Percentiles rank a stretch among this genome's conserved stretches.
Evolutionary conservation across 106 monocot species (phyloP).

Genomic region (Gastrodia elata): DNA sequence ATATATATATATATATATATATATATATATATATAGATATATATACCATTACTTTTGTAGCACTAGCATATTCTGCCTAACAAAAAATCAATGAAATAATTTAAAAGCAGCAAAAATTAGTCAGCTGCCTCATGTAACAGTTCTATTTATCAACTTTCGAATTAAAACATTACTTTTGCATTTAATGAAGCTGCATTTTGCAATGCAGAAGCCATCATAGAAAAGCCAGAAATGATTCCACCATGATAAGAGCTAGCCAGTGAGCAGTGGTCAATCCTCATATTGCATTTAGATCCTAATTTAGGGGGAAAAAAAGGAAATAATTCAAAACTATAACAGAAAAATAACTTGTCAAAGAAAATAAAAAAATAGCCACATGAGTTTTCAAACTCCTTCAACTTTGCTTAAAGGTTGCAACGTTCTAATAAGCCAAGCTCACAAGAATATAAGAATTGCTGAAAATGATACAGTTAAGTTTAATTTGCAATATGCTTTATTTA

Average conservation of each 20-base stretch:
- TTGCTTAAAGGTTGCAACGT: no score
- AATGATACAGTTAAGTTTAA: no score
- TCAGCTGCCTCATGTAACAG: neutral
- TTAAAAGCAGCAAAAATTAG: neutral
- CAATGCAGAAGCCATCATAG: constrained; percentile 52
- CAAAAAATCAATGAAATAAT: neutral
- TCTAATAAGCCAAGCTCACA: no score
- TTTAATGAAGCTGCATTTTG: constrained; percentile 34
- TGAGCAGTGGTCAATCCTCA: constrained; percentile 71
- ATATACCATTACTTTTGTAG: no score
- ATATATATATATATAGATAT: no score
- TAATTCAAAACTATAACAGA: neutral
- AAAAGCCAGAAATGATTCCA: constrained; percentile 83
- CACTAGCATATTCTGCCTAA: neutral
- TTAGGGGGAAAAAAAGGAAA: neutral
- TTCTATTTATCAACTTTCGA: neutral
- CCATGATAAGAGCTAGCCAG: constrained; percentile 85
- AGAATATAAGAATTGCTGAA: no score
- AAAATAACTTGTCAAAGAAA: no score
- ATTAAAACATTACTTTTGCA: constrained; percentile 32
- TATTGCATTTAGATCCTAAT: constrained; percentile 37
- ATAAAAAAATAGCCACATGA: neutral
- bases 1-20: no score
- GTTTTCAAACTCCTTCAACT: neutral
- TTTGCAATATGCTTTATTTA: no score